Base-by-base conservation (phyloP, 805 yeast genomes). In the Schwanniomyces vanrijiae region DNA sequence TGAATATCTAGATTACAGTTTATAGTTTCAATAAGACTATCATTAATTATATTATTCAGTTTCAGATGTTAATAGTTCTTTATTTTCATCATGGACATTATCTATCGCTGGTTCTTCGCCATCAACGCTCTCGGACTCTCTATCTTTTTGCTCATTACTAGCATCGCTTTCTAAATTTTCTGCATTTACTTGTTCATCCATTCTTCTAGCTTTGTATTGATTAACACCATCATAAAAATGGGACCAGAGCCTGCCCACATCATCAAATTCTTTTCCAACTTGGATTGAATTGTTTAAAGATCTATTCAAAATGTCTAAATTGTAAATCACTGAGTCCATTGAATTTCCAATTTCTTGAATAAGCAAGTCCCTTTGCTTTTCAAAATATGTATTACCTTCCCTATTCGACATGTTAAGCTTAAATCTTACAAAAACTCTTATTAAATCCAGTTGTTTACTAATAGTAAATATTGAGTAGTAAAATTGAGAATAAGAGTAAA, bases 231-330 rank as follows among this genome's bases (percentile, higher is more conserved):
- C 80, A 55, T 86, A 85, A 56, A 86, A 86, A 31, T 76, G 76
- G 28, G 76, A 69, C 95, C 95, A 87, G 29, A 86, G 68, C n/a
- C 75, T 66, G 2, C 90, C 78, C 13, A 86, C 88, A 43, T 80
- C 78, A 47, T 86, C 88, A 55, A 86, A 87, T 49, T 85, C 91
- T 57, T 82, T 82, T 1, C 94, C 91, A 2, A 87, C 88, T 19
- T 86, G 84, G 13, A 85, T 76, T 2, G 83, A 78, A 37, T 80
- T 82, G 53, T 84, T 86, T 43, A 87, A 65, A 0, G 90, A 78
- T 38, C 89, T 73, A 59, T 86, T 86, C 49, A 87, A 67, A 18
- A 82, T 76, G 54, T 84, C 85, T 47, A 87, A 63, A 54, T 83
- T 83, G 55, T 80, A 73, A 43, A 85, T 69, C 5, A 86, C 86